Evolutionary conservation across 208 protist genomes (phyloP).

Genomic region (Leishmania guyanensis): DNA sequence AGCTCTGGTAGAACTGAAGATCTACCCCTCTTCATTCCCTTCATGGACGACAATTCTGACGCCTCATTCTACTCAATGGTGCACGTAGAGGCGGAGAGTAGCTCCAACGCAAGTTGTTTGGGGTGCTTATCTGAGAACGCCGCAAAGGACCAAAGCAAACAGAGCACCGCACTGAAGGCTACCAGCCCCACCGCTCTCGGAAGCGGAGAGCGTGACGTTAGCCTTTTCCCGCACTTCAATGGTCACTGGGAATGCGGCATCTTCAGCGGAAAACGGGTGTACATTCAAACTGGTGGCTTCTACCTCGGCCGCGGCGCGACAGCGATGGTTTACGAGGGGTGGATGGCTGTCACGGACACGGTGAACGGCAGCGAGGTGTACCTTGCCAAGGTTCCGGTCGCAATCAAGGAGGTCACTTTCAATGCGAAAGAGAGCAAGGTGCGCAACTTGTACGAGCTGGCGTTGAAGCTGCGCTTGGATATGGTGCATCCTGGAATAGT

Average conservation of each 20-base stretch:
- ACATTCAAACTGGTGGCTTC: conserved; percentile 8
- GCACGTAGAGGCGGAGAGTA: conserved; percentile 11
- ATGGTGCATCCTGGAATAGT: conserved; percentile 28
- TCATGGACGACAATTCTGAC: conserved; percentile 1
- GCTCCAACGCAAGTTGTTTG: not conserved
- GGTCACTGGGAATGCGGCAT: conserved; percentile 34
- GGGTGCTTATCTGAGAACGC: not conserved
- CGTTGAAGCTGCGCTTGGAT: conserved; percentile 16
- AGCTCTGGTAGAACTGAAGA: not conserved
- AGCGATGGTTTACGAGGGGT: conserved; percentile 19
- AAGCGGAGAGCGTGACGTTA: not conserved
- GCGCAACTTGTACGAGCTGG: conserved; percentile 13
- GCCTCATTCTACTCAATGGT: not conserved
- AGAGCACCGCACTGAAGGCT: not conserved
- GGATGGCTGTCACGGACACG: conserved; percentile 18
- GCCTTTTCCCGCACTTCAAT: conserved; percentile 12
- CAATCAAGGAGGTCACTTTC: conserved; percentile 29
- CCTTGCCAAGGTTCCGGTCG: conserved; percentile 19
- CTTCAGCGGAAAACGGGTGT: conserved; percentile 26
- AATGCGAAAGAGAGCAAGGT: conserved; percentile 15
- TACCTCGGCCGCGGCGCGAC: conserved; percentile 24
- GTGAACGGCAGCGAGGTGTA: conserved; percentile 11
- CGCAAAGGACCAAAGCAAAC: not conserved
- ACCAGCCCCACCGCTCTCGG: not conserved
- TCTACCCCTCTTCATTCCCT: conserved; percentile 12